Base-by-base conservation (phyloP, 2,329 filamentous ascomycete species). In the Aspergillus tamarii region DNA sequence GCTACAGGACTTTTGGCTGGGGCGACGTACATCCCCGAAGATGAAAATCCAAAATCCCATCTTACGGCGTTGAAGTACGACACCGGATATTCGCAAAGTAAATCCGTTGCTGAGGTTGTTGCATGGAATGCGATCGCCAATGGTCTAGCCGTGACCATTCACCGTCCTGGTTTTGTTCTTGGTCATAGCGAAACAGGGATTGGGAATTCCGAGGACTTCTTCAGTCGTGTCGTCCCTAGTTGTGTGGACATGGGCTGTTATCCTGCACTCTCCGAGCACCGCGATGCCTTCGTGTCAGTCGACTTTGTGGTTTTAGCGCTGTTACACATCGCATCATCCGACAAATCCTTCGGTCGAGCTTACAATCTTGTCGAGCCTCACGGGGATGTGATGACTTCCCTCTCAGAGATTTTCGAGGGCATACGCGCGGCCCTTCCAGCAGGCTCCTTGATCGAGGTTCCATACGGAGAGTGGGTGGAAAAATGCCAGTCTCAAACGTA, bases 91-190 rank as follows among this genome's bases (percentile, higher is more conserved):
- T 32, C 60, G 0, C 61, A 58, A 21, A 69, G 63, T 39, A 63
- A 69, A 28, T 60, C 46, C 21, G 62, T 69, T 11, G 65, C 61
- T 1, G 68, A 69, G 50, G 60, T 26, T 21, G 60, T 68, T 21
- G 60, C 46, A 7, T 65, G 63, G 65, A 57, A 67, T 39, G 68
- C 65, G 2, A 67, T 67, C 12, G 26, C n/a, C 1, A 64, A 63
- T n/a, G 68, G 68, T n/a, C 54, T 64, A 8, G 65, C 66, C 10
- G 30, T 65, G 12, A 50, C 56, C 0, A 66, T 69, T 16, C 53
- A 68, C 46, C 64, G 67, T 2, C 63, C 63, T 6, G 61, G 66
- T 2, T 59, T 64, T 9, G 60, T 69, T 1, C 30, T 64, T 4
- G 57, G 67, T 7, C 61, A 68, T 34, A 67, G 66, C 45, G 39